These are phyloP conservation scores for Schizonepeta tenuifolia DNA, from an alignment of 257 asterid genomes.

Conservation along the genomic window DNA sequence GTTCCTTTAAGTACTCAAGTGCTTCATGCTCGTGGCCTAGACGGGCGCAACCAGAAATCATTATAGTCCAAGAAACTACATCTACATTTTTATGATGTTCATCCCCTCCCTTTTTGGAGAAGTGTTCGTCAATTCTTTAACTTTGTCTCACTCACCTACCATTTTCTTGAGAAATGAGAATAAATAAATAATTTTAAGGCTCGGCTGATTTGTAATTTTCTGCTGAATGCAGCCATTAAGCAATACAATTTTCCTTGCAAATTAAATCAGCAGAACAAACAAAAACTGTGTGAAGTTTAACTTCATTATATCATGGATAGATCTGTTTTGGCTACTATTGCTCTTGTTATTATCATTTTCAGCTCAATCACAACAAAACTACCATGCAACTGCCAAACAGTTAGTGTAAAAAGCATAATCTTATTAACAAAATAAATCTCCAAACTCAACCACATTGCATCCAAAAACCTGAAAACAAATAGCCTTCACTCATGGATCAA, in stretches of 20 bases:
- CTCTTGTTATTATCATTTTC: slow-evolving; percentile 36
- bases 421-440: too few species aligned
- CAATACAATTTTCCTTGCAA: slow-evolving; percentile 5
- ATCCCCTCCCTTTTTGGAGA: background rate
- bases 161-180: background rate
- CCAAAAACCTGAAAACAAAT: too few species aligned
- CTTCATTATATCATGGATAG: slow-evolving; percentile 33
- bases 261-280: background rate
- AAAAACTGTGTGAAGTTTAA: background rate
- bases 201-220: background rate
- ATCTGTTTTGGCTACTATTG: slow-evolving; percentile 9
- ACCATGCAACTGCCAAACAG: slow-evolving; percentile 25
- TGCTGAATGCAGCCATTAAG: background rate
- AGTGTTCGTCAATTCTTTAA: background rate
- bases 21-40: slow-evolving; percentile 83
- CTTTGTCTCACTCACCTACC: background rate
- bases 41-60: slow-evolving; percentile 83
- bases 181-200: background rate
- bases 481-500: too few species aligned
- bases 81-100: slow-evolving; percentile 40
- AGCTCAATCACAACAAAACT: slow-evolving; percentile 19
- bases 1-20: slow-evolving; percentile 75
- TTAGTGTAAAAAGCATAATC: slow-evolving; percentile 31
- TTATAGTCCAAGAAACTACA: slow-evolving; percentile 93
- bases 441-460: too few species aligned